These are phyloP conservation scores for Neofusicoccum parvum DNA, from an alignment of 2,329 filamentous ascomycete genomes.

Conservation along the genomic window DNA sequence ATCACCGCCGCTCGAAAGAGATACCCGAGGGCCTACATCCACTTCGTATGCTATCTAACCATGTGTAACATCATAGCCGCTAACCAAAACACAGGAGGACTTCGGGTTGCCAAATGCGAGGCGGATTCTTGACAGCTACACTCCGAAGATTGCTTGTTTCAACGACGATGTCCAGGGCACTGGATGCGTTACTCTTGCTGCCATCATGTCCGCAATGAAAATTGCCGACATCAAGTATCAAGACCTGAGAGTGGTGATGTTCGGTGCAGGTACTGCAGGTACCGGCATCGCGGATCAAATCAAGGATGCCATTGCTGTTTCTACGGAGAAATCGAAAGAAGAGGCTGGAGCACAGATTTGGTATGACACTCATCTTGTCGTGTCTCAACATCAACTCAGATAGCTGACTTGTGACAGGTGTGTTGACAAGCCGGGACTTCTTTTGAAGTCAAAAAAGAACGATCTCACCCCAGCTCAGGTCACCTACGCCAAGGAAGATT, in stretches of 20 bases:
- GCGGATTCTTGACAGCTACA: slow-evolving; percentile 75
- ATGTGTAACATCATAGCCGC: neutral
- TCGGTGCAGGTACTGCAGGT: slow-evolving; percentile 79
- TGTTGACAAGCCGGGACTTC: slow-evolving; percentile 78
- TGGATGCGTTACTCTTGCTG: slow-evolving; percentile 82
- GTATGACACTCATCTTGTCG: slow-evolving; percentile 43
- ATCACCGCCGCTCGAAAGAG: slow-evolving; percentile 67
- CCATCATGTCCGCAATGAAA: slow-evolving; percentile 74
- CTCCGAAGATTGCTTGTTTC: slow-evolving; percentile 76
- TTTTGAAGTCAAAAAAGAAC: slow-evolving; percentile 64
- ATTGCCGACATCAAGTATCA: slow-evolving; percentile 66
- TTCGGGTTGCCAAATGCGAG: slow-evolving; percentile 79
- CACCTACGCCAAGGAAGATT: slow-evolving; percentile 64
- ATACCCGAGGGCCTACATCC: slow-evolving; percentile 80
- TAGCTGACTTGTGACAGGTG: slow-evolving; percentile 54
- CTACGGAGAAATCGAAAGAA: slow-evolving; percentile 66
- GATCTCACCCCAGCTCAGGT: slow-evolving; percentile 68
- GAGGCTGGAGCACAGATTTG: slow-evolving; percentile 81
- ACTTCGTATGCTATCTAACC: slow-evolving; percentile 57
- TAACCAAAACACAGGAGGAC: slow-evolving; percentile 58
- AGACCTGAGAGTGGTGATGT: slow-evolving; percentile 73
- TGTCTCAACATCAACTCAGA: neutral
- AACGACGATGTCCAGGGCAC: slow-evolving; percentile 92
- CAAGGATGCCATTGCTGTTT: slow-evolving; percentile 72
- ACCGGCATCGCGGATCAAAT: slow-evolving; percentile 87